Conservation (phyloP, 192 early-diverging fungal species). For the Diversispora epigaea region DNA sequence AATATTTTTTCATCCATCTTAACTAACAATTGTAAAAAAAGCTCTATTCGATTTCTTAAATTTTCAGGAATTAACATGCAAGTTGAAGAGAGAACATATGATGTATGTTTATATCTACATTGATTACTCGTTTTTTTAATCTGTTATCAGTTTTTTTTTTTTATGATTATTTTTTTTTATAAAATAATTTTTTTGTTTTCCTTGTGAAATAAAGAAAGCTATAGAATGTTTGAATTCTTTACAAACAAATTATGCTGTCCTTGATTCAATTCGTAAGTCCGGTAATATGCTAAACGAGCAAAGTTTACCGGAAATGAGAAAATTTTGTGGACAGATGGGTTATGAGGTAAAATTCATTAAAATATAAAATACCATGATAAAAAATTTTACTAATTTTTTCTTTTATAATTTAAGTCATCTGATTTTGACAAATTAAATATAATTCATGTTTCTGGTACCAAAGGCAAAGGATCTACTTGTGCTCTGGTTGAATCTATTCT, state of each 20-base stretch:
- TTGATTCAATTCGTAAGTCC: conserved; percentile 71
- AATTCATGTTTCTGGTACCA: conserved; percentile 83
- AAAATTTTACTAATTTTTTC: conserved; percentile 34
- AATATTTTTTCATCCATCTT: too few relatives aligned
- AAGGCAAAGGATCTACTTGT: conserved; percentile 84
- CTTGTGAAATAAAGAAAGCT: conserved; percentile 56
- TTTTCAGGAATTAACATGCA: not conserved
- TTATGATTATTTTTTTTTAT: not conserved
- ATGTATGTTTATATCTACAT: not conserved
- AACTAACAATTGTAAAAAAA: not conserved
- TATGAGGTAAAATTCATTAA: conserved; percentile 57
- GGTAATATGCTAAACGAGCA: conserved; percentile 58
- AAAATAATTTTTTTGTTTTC: not conserved
- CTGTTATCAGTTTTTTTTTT: not conserved
- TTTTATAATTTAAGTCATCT: conserved; percentile 39
- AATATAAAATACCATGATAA: not conserved
- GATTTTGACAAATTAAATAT: conserved; percentile 76
- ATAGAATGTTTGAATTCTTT: conserved; percentile 77
- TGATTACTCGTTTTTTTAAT: not conserved
- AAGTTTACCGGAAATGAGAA: conserved; percentile 66
- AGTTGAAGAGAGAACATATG: not conserved
- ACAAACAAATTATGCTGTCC: conserved; percentile 81
- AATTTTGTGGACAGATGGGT: conserved; percentile 67
- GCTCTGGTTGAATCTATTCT: conserved; percentile 83
- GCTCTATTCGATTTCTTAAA: not conserved